Evolutionary conservation across 768 basidiomycete species (phyloP).

Genomic region (Pilatotrama ljubarskyi): DNA sequence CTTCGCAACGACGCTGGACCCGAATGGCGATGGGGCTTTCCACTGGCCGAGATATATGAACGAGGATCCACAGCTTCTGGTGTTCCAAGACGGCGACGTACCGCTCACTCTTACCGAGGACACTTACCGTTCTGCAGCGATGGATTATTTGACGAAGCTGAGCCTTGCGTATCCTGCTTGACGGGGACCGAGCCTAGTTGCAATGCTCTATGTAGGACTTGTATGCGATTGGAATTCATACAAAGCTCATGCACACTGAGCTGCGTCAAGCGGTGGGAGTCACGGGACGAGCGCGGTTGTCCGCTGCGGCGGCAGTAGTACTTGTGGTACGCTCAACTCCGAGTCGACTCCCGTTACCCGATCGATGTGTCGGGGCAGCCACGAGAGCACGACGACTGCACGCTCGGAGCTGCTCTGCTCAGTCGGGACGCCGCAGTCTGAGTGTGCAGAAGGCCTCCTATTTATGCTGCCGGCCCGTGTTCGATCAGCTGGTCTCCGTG

Average conservation of each 20-base stretch:
- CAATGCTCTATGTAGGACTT: not conserved
- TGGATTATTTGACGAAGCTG: constrained; percentile 4
- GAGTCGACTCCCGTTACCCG: no score
- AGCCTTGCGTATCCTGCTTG: constrained; percentile 8
- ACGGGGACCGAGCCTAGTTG: not conserved
- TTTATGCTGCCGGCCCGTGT: not conserved
- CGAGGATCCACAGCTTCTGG: constrained; percentile 20
- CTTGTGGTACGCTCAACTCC: no score
- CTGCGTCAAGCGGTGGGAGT: no score
- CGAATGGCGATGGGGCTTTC: constrained; percentile 19
- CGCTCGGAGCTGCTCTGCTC: no score
- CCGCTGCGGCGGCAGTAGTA: no score
- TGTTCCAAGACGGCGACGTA: constrained; percentile 24
- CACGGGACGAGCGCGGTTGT: no score
- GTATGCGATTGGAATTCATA: no score
- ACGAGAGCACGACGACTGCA: no score
- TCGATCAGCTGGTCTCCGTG: not conserved
- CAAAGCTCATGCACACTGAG: no score
- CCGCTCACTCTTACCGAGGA: constrained; percentile 23
- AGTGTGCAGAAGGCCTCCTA: not conserved
- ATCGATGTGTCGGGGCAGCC: no score
- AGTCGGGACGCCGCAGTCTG: no score
- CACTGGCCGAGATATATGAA: constrained; percentile 29
- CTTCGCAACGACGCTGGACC: constrained; percentile 29
- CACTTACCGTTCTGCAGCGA: constrained; percentile 24